These are phyloP conservation scores for Tetrapyrgos nigripes DNA, from an alignment of 1,284 basidiomycete genomes.

Conservation along the genomic window DNA sequence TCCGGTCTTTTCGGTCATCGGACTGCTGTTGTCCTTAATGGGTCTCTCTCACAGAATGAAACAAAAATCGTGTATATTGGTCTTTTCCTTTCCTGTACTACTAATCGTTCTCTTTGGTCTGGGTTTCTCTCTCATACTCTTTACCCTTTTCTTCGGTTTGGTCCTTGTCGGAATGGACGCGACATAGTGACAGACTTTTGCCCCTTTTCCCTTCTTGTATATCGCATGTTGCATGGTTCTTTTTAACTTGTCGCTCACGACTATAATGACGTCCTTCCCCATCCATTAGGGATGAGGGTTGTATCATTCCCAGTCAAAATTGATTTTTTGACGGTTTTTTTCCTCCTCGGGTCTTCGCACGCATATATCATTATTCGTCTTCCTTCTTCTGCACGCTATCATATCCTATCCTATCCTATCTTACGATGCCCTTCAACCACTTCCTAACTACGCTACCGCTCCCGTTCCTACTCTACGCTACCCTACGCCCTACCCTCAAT, in stretches of 20 bases:
- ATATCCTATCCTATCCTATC: too few relatives aligned
- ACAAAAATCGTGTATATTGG: constrained; percentile 5
- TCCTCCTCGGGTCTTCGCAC: background rate
- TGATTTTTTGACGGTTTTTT: background rate
- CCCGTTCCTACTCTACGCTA: too few relatives aligned
- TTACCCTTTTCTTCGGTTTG: background rate
- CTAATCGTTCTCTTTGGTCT: constrained; percentile 1
- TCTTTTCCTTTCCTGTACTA: background rate
- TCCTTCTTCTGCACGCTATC: background rate
- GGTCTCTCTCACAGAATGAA: background rate
- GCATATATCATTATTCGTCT: background rate
- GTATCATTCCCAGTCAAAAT: background rate
- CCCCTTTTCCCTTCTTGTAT: background rate
- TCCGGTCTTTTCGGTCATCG: background rate
- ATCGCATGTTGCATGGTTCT: background rate
- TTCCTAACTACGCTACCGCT: too few relatives aligned
- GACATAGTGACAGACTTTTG: background rate
- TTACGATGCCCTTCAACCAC: too few relatives aligned
- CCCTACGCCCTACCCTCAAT: too few relatives aligned
- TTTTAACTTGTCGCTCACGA: background rate
- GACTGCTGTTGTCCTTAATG: background rate
- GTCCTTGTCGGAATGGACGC: too few relatives aligned
- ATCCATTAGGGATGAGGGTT: background rate
- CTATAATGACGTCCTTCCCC: background rate
- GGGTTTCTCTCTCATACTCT: background rate